Evolutionary conservation across 306 rosid genomes (phyloP), one percentile per base, ranked within the genome.

Genomic region (Gastrolobium villosum): DNA sequence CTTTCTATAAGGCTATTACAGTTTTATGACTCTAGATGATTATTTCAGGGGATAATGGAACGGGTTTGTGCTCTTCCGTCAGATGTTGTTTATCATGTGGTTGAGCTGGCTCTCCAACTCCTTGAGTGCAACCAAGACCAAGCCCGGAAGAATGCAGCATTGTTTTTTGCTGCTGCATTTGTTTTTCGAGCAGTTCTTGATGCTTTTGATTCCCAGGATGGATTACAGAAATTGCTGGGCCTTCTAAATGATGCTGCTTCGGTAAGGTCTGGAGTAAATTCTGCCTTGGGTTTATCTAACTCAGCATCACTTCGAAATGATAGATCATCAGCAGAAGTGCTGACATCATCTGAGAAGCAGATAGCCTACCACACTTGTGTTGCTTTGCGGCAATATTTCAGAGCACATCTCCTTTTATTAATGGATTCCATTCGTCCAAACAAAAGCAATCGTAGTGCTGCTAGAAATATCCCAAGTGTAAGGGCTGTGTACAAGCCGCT

Each of bases 31-130:
- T 59, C 57, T 32, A 41, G 44, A 41, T 11, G 65, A 30, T 84
- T 36, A 37, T 66, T 80, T 77, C 86, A 96, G 99, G 97, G 92
- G 50, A 91, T 96, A 64, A 96, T 93, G 99, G 99, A 96, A 70
- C 90, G 97, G 26, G 99, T 96, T 43, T 96, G 99, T 79, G 98
- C 99, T 75, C 99, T 93, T 82, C 98, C 98, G 48, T 85, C 96
- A 0, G 92, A 91, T 64, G 86, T 93, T 54, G 90, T 91, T 39
- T 56, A 89, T 82, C 93, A 90, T 80, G 87, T 93, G 80, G 99
- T 96, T 75, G 93, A 91, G 83, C 79, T 96, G 84, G 96, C 97
- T 44, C 91, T 96, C 81, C 96, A 91, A 76, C 97, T 96, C 84
- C 89, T 96, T 37, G 96, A 89, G 75, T 96, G 98, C 83, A 76